These are phyloP conservation scores for Aspergillus calidoustus DNA, from an alignment of 2,329 filamentous ascomycete species.

Conservation along the genomic window DNA sequence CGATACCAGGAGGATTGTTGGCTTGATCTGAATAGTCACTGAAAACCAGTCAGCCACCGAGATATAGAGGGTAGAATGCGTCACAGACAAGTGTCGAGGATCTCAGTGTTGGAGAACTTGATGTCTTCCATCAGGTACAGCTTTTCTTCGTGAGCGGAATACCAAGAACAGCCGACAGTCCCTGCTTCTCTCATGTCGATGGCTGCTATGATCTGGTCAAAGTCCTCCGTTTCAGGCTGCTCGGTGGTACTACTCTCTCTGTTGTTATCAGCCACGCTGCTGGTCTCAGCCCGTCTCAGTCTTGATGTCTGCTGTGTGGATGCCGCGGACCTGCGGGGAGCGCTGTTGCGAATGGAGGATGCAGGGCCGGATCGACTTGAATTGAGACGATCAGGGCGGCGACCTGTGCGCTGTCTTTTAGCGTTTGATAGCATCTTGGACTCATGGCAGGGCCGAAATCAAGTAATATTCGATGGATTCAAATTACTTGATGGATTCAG, in stretches of 20 bases:
- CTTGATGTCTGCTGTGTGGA: slow-evolving; percentile 10
- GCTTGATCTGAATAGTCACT: slow-evolving; percentile 67
- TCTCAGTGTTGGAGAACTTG: slow-evolving; percentile 67
- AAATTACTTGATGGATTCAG: not conserved
- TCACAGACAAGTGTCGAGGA: slow-evolving; percentile 61
- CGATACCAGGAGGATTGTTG: slow-evolving; percentile 64
- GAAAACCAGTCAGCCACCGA: slow-evolving; percentile 26
- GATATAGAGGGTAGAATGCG: slow-evolving; percentile 20
- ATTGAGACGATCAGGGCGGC: slow-evolving; percentile 2
- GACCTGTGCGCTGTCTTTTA: slow-evolving; percentile 19
- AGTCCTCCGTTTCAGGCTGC: slow-evolving; percentile 51
- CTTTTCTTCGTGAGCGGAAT: slow-evolving; percentile 69
- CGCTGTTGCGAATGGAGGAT: not conserved
- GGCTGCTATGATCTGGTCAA: slow-evolving; percentile 77
- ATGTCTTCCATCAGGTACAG: slow-evolving; percentile 80
- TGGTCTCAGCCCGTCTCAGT: slow-evolving; percentile 16
- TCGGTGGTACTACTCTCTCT: slow-evolving; percentile 35
- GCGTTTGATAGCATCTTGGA: slow-evolving; percentile 9
- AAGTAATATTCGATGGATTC: not conserved
- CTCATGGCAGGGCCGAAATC: not conserved
- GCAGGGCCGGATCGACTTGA: slow-evolving; percentile 1
- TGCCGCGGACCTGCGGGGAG: not conserved
- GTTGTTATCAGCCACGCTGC: slow-evolving; percentile 13
- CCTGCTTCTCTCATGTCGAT: slow-evolving; percentile 73
- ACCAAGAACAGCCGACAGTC: slow-evolving; percentile 83